Percentiles rank a stretch among this genome's conserved stretches.
phyloP scores from a whole-genome alignment of 192 early-diverging fungal genomes.

The Lobosporangium transversale region DNA sequence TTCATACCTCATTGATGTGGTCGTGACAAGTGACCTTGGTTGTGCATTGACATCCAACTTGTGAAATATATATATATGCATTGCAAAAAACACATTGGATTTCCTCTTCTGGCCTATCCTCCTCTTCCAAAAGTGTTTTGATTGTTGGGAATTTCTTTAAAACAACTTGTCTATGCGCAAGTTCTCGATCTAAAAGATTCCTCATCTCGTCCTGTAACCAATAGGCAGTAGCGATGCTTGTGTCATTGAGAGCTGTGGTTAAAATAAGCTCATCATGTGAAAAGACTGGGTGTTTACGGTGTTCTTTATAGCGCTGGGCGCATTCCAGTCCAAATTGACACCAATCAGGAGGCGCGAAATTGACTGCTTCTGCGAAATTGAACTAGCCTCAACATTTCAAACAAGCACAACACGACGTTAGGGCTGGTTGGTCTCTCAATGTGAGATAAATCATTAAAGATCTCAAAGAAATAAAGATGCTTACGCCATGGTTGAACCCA shows the following conservation, averaged over 20 bases:
- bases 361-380: constrained; percentile 96
- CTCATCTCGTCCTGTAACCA: constrained; percentile 45
- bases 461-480: constrained; percentile 7
- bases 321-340: constrained; percentile 81
- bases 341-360: constrained; percentile 96
- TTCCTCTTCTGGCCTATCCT: constrained; percentile 67
- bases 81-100: constrained; percentile 77
- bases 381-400: constrained; percentile 56
- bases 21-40: constrained; percentile 72
- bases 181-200: constrained; percentile 30
- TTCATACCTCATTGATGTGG: constrained; percentile 59
- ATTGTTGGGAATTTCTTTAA: constrained; percentile 17
- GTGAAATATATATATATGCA: constrained; percentile 77
- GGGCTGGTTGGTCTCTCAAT: too few species aligned
- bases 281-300: constrained; percentile 86
- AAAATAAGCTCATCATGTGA: constrained; percentile 93
- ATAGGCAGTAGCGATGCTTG: constrained; percentile 35
- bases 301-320: constrained; percentile 82
- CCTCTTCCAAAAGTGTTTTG: constrained; percentile 47
- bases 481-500: constrained; percentile 96
- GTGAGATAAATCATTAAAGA: not conserved
- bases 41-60: constrained; percentile 68
- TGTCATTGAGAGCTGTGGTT: constrained; percentile 59
- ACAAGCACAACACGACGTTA: not conserved
- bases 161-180: constrained; percentile 2